Evolutionary conservation across 192 early-diverging fungal species (phyloP).

Genomic region (Rhizophlyctis rosea): DNA sequence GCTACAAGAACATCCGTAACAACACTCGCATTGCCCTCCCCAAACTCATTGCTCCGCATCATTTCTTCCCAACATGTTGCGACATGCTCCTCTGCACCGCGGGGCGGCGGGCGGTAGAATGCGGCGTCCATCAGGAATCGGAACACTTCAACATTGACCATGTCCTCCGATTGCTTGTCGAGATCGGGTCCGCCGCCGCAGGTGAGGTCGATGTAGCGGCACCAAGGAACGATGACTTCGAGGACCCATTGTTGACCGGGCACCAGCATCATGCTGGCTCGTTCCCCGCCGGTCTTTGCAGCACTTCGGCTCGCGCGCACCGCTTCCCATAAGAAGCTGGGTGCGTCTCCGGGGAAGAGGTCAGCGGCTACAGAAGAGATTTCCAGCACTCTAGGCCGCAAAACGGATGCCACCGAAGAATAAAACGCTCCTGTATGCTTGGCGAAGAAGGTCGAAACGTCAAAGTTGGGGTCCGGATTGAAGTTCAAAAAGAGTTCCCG

Average conservation of each 20-base stretch:
- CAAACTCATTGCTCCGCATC: conserved; percentile 27
- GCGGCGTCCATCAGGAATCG: conserved; percentile 49
- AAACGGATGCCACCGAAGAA: conserved; percentile 12
- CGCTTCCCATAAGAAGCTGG: conserved; percentile 50
- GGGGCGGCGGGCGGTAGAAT: conserved; percentile 28
- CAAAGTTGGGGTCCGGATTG: conserved; percentile 28
- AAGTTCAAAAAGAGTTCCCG: conserved; percentile 43
- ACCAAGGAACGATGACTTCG: conserved; percentile 47
- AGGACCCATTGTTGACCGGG: conserved; percentile 38
- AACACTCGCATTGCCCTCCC: conserved; percentile 32
- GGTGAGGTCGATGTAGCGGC: conserved; percentile 32
- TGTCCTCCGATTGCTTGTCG: conserved; percentile 25
- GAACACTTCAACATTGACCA: conserved; percentile 43
- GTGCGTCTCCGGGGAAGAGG: conserved; percentile 39
- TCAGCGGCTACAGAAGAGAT: conserved; percentile 31
- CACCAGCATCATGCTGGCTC: conserved; percentile 13
- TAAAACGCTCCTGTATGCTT: conserved; percentile 34
- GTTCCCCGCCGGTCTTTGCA: conserved; percentile 7
- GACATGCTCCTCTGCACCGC: conserved; percentile 36
- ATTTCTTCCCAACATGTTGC: conserved; percentile 35
- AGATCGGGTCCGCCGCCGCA: conserved; percentile 41
- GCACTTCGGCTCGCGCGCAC: conserved; percentile 42
- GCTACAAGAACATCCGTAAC: conserved; percentile 38
- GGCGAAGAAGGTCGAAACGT: conserved; percentile 23
- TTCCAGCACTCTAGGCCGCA: conserved; percentile 24